Conservation (phyloP, 1,139 yeast genomes). For the Meyerozyma carpophila region DNA sequence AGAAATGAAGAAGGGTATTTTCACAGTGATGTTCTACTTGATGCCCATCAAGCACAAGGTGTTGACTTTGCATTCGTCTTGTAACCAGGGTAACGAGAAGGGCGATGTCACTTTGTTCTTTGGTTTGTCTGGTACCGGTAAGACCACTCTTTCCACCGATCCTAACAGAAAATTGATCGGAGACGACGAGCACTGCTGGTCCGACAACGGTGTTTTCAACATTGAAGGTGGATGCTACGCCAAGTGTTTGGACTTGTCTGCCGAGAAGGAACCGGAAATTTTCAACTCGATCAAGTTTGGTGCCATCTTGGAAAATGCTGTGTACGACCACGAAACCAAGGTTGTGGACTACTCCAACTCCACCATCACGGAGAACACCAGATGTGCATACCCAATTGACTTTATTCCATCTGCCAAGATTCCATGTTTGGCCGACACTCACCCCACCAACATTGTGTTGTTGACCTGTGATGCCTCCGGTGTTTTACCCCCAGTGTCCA, state of each 20-base stretch:
- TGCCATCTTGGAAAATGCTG: conserved; percentile 89
- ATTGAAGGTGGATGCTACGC: conserved; percentile 99
- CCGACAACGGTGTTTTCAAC: conserved; percentile 96
- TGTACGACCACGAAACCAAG: conserved; percentile 74
- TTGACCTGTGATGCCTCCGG: conserved; percentile 98
- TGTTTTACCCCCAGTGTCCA: conserved; percentile 95
- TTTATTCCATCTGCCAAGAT: conserved; percentile 94
- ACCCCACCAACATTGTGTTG: conserved; percentile 88
- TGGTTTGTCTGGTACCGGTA: conserved; percentile 97
- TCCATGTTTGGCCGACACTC: conserved; percentile 86
- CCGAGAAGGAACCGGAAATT: conserved; percentile 96
- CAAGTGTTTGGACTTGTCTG: conserved; percentile 85
- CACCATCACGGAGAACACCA: conserved; percentile 89
- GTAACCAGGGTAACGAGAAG: conserved; percentile 76
- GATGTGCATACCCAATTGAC: conserved; percentile 98
- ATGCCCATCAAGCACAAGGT: conserved; percentile 95
- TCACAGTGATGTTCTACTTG: conserved; percentile 97
- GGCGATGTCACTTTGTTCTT: conserved; percentile 91
- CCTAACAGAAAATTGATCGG: conserved; percentile 93
- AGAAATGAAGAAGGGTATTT: conserved; percentile 99
- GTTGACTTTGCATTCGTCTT: conserved; percentile 91
- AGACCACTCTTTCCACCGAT: conserved; percentile 95
- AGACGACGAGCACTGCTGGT: conserved; percentile 99
- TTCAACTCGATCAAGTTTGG: conserved; percentile 94
- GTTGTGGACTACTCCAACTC: conserved; percentile 81